These are phyloP conservation scores for Phytophthora citricola DNA, from an alignment of 352 stramenopile genomes.

Conservation along the genomic window DNA sequence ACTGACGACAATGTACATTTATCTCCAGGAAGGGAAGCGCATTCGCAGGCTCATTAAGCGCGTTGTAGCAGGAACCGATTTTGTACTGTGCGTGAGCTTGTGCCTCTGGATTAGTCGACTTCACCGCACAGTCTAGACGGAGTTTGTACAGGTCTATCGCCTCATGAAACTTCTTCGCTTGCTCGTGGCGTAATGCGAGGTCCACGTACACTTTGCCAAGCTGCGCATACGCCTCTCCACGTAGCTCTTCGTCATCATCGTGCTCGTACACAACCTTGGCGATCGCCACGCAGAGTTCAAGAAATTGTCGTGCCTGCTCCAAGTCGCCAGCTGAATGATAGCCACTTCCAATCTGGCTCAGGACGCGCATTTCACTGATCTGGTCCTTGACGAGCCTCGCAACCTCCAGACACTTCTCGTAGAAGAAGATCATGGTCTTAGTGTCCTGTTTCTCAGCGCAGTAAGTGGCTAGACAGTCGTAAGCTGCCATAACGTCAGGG, in stretches of 20 bases:
- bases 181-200: conserved; percentile 57
- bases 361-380: conserved; percentile 86
- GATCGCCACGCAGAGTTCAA: conserved; percentile 85
- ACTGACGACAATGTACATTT: conserved; percentile 49
- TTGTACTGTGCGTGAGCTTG: conserved; percentile 73
- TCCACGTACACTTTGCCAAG: conserved; percentile 84
- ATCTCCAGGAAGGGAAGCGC: conserved; percentile 86
- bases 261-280: conserved; percentile 74
- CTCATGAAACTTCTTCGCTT: conserved; percentile 39
- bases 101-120: conserved; percentile 68
- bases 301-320: conserved; percentile 73
- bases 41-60: conserved; percentile 60
- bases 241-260: conserved; percentile 64
- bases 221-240: conserved; percentile 62
- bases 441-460: conserved; percentile 81
- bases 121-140: conserved; percentile 68
- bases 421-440: conserved; percentile 94
- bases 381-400: conserved; percentile 86
- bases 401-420: conserved; percentile 94
- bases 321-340: conserved; percentile 83
- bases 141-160: conserved; percentile 84
- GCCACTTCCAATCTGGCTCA: conserved; percentile 84
- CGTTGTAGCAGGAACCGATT: conserved; percentile 82
- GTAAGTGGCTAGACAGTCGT: conserved; percentile 82
- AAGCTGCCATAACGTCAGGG: conserved; percentile 81